Evolutionary conservation across 768 basidiomycete genomes (phyloP).

Genomic region (Phlebiopsis flavidoalba): DNA sequence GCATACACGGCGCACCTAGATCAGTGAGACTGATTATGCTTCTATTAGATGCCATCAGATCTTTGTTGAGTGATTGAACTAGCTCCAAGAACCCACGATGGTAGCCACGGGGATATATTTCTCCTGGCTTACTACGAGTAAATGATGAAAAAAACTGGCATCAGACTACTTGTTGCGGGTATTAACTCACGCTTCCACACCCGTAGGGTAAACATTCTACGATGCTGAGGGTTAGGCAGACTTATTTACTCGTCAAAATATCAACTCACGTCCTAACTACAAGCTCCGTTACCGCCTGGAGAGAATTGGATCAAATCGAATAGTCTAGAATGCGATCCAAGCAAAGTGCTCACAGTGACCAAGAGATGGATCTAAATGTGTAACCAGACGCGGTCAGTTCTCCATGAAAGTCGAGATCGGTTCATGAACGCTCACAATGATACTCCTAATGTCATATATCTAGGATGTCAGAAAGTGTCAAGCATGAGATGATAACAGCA

Average conservation of each 20-base stretch:
- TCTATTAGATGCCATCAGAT: not conserved
- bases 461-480: not conserved
- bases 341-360: constrained; percentile 37
- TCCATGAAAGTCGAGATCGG: not conserved
- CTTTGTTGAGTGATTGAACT: not conserved
- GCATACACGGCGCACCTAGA: not conserved
- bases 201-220: constrained; percentile 44
- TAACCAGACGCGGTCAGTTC: not conserved
- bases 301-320: not conserved
- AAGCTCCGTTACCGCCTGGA: constrained; percentile 6
- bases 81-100: constrained; percentile 37
- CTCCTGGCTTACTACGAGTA: constrained; percentile 37
- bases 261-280: constrained; percentile 7
- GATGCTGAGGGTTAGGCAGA: not conserved
- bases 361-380: constrained; percentile 43
- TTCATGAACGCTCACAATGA: not conserved
- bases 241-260: not conserved
- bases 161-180: not conserved
- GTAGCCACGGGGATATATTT: constrained; percentile 37
- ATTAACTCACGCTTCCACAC: constrained; percentile 42
- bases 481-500: not conserved
- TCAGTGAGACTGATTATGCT: not conserved
- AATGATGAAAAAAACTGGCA: not conserved
- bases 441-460: not conserved
- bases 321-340: not conserved